Percentiles rank a stretch among this genome's conserved stretches.
Conservation (phyloP, 176 grass and related monocot genomes). For the Areca catechu region DNA sequence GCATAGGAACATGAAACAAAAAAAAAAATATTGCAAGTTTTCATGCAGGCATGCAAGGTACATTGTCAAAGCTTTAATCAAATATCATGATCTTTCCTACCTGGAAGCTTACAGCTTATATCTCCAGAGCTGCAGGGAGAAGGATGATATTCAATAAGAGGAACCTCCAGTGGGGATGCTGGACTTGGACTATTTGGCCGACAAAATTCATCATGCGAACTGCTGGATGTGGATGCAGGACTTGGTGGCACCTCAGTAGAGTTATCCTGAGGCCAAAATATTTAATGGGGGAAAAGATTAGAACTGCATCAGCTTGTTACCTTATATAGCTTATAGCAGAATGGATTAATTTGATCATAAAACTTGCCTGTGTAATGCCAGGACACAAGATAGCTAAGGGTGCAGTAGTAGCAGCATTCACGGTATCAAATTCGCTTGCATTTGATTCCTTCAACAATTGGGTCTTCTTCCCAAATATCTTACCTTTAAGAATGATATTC, state of each 20-base stretch:
- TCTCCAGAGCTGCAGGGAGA: conserved; percentile 33
- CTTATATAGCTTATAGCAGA: not conserved
- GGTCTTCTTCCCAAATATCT: conserved; percentile 31
- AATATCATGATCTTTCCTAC: conserved; percentile 14
- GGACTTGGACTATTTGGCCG: conserved; percentile 41
- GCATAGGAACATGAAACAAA: no score
- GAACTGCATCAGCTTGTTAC: no score
- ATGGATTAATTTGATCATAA: not conserved
- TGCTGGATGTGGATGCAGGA: conserved; percentile 32
- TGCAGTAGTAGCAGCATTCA: conserved; percentile 17
- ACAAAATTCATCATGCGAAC: conserved; percentile 34
- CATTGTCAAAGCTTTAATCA: no score
- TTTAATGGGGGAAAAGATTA: no score
- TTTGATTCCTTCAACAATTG: conserved; percentile 22
- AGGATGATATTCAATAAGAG: conserved; percentile 11
- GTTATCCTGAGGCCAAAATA: conserved; percentile 29
- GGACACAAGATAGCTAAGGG: conserved; percentile 13
- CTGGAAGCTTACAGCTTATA: conserved; percentile 27
- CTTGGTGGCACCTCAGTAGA: conserved; percentile 40
- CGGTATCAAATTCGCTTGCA: conserved; percentile 16
- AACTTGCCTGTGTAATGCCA: conserved; percentile 36
- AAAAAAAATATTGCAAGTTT: no score
- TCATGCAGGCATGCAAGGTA: no score
- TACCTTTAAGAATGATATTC: conserved; percentile 32
- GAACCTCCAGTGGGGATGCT: conserved; percentile 52